Evolutionary conservation across 108 stramenopile genomes (phyloP).

Genomic region (Cyclotella atomus): DNA sequence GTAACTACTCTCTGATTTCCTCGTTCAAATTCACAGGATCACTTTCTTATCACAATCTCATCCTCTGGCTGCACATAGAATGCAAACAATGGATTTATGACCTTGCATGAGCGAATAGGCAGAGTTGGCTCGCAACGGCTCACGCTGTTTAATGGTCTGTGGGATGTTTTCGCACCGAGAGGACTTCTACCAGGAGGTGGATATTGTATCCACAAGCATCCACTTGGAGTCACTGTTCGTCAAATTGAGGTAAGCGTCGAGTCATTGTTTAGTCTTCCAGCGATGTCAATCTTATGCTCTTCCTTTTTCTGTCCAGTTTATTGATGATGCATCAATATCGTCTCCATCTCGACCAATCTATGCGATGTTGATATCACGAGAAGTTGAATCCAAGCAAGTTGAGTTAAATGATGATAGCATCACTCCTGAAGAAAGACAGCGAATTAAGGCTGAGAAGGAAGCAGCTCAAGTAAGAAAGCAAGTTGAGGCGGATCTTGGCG

Average conservation of each 20-base stretch:
- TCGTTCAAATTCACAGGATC: no score
- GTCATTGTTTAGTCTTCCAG: no score
- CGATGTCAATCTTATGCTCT: no score
- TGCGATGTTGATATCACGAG: conserved; percentile 77
- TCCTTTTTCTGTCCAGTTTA: no score
- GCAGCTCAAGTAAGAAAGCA: conserved; percentile 74
- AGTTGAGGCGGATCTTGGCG: conserved; percentile 90
- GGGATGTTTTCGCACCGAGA: conserved; percentile 55
- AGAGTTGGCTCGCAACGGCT: conserved; percentile 85
- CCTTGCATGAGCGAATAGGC: conserved; percentile 88
- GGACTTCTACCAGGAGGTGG: conserved; percentile 84
- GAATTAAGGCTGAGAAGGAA: conserved; percentile 78
- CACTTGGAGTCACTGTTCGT: conserved; percentile 23
- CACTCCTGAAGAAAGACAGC: conserved; percentile 74
- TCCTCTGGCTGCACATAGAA: conserved; percentile 1
- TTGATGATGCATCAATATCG: conserved; percentile 71
- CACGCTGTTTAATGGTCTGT: conserved; percentile 71
- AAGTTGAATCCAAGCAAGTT: conserved; percentile 76
- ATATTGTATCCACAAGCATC: conserved; percentile 45
- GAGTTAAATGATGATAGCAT: conserved; percentile 80
- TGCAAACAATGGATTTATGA: conserved; percentile 64
- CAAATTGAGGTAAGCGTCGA: conserved; percentile 69
- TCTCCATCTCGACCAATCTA: conserved; percentile 71
- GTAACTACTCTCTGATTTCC: no score
- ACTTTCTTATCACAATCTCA: no score